Evolutionary conservation across 257 asterid species (phyloP).

Genomic region (Dorcoceras hygrometricum): DNA sequence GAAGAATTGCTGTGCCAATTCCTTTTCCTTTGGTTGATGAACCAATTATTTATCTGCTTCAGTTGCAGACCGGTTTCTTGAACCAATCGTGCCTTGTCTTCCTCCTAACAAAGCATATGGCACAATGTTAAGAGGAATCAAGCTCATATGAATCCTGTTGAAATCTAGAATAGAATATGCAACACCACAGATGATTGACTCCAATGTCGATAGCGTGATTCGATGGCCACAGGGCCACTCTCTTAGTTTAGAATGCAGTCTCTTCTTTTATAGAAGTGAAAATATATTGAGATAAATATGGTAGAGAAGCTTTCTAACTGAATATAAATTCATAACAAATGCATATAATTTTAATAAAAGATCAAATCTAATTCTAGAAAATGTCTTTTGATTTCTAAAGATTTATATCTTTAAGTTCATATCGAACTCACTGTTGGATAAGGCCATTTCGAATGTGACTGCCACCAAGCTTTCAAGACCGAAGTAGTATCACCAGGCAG

Average conservation of each 20-base stretch:
- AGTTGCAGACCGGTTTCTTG: slow-evolving; percentile 69
- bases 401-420: neutral
- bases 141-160: neutral
- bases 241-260: neutral
- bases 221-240: neutral
- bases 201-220: neutral
- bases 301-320: neutral
- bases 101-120: slow-evolving; percentile 44
- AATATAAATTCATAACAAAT: neutral
- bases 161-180: neutral
- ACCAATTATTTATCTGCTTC: slow-evolving; percentile 73
- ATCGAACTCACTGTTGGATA: slow-evolving; percentile 49
- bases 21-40: slow-evolving; percentile 71
- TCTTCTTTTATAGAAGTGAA: neutral
- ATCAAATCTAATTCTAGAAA: neutral
- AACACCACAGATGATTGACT: neutral
- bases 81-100: slow-evolving; percentile 59
- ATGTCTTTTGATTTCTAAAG: neutral
- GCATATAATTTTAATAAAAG: neutral
- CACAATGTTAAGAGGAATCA: neutral
- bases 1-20: slow-evolving; percentile 76
- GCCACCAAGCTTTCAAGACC: slow-evolving; percentile 59
- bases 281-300: neutral
- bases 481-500: slow-evolving; percentile 64
- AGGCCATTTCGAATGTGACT: slow-evolving; percentile 59